phyloP scores from a whole-genome alignment of 805 yeast species.

The Saturnispora saitoi region DNA sequence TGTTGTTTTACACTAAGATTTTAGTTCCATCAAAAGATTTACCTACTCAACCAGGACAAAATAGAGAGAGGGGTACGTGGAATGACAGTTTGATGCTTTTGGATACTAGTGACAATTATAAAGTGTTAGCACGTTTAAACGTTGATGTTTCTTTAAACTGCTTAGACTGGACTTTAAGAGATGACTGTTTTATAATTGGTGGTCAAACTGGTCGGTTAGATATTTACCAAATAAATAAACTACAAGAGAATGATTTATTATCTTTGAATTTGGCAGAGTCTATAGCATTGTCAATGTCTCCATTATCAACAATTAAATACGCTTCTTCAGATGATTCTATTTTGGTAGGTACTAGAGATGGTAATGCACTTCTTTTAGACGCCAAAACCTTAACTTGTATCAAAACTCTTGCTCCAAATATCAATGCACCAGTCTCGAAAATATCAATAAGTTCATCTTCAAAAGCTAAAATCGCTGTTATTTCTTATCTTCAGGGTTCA shows the following conservation, averaged over 20 bases:
- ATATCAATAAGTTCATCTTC: constrained; percentile 3
- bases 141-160: not conserved
- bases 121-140: not conserved
- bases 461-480: not conserved
- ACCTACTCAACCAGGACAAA: not conserved
- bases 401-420: constrained; percentile 4
- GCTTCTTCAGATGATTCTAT: not conserved
- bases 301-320: constrained; percentile 8
- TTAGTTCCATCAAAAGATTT: not conserved
- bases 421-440: constrained; percentile 9
- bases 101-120: constrained; percentile 1
- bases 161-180: constrained; percentile 6
- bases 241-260: not conserved
- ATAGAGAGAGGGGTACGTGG: not conserved
- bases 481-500: constrained; percentile 3
- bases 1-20: constrained; percentile 5
- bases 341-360: constrained; percentile 14
- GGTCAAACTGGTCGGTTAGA: constrained; percentile 9
- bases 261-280: not conserved
- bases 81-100: constrained; percentile 1
- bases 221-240: constrained; percentile 1
- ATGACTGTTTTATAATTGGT: constrained; percentile 4
- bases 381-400: constrained; percentile 9
- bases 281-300: constrained; percentile 11
- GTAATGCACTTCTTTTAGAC: constrained; percentile 10